phyloP scores from a whole-genome alignment of 352 stramenopile genomes.

The Phytophthora agathidicida region DNA sequence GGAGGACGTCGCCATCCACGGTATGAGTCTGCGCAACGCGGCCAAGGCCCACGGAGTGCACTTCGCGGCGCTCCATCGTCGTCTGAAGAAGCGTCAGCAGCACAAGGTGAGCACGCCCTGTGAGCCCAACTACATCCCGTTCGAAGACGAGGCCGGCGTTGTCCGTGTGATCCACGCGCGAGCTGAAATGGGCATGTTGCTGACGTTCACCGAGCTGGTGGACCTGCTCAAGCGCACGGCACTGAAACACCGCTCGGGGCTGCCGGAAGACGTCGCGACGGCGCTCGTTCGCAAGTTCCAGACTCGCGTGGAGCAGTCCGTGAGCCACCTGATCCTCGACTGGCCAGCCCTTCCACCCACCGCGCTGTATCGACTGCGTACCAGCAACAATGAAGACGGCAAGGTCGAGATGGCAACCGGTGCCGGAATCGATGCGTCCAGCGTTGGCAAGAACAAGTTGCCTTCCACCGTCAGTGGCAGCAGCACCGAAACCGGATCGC shows the following conservation, averaged over 20 bases:
- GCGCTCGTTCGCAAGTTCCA: conserved; percentile 60
- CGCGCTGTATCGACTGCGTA: conserved; percentile 44
- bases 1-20: conserved; percentile 67
- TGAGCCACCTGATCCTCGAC: conserved; percentile 67
- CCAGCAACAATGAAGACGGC: conserved; percentile 1
- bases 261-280: conserved; percentile 45
- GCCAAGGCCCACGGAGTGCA: conserved; percentile 68
- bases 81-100: conserved; percentile 67
- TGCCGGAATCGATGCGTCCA: not conserved
- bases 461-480: conserved; percentile 22
- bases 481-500: conserved; percentile 18
- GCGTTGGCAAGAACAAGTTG: conserved; percentile 9
- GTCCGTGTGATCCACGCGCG: conserved; percentile 74
- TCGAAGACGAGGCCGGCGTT: conserved; percentile 72
- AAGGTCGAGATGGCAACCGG: conserved; percentile 21
- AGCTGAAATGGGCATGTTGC: conserved; percentile 70
- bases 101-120: conserved; percentile 44
- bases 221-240: conserved; percentile 66
- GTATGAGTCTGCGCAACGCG: conserved; percentile 71
- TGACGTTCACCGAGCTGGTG: conserved; percentile 72
- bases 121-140: conserved; percentile 67
- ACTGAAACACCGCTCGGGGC: conserved; percentile 54
- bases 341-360: conserved; percentile 51
- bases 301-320: conserved; percentile 63
- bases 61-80: conserved; percentile 70